These are phyloP conservation scores for Umbelopsis isabellina DNA, from an alignment of 192 early-diverging fungal genomes.

Conservation along the genomic window DNA sequence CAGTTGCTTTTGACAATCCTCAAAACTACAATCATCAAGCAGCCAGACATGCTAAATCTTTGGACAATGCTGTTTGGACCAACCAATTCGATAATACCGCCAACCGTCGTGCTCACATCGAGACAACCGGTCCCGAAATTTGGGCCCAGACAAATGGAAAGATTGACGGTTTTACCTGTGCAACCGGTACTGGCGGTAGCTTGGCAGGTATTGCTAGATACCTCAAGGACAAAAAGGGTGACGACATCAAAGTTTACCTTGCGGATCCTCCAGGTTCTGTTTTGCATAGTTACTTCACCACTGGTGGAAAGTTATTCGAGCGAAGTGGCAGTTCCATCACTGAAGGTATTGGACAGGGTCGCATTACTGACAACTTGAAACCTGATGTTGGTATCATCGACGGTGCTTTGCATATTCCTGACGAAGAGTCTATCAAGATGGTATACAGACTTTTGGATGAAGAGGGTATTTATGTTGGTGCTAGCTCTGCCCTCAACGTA, in stretches of 20 bases:
- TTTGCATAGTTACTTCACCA: conserved; percentile 82
- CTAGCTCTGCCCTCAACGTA: conserved; percentile 90
- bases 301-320: conserved; percentile 63
- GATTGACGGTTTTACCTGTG: conserved; percentile 89
- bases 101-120: conserved; percentile 90
- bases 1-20: conserved; percentile 89
- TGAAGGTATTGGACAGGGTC: conserved; percentile 94
- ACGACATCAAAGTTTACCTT: conserved; percentile 76
- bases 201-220: conserved; percentile 83
- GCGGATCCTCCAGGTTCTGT: conserved; percentile 95
- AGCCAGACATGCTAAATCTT: conserved; percentile 71
- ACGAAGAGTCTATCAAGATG: conserved; percentile 83
- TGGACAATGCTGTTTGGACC: conserved; percentile 91
- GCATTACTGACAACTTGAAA: conserved; percentile 88
- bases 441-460: conserved; percentile 89
- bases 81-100: conserved; percentile 96
- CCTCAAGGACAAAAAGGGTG: conserved; percentile 75
- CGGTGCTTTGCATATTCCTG: conserved; percentile 81
- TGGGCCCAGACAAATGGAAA: conserved; percentile 80
- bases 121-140: conserved; percentile 97
- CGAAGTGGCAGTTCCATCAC: conserved; percentile 87
- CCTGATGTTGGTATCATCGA: conserved; percentile 81
- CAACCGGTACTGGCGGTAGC: conserved; percentile 93
- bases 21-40: conserved; percentile 97
- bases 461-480: conserved; percentile 93